Conservation (phyloP, 2,329 filamentous ascomycete genomes). For the Arthroderma sp. region DNA sequence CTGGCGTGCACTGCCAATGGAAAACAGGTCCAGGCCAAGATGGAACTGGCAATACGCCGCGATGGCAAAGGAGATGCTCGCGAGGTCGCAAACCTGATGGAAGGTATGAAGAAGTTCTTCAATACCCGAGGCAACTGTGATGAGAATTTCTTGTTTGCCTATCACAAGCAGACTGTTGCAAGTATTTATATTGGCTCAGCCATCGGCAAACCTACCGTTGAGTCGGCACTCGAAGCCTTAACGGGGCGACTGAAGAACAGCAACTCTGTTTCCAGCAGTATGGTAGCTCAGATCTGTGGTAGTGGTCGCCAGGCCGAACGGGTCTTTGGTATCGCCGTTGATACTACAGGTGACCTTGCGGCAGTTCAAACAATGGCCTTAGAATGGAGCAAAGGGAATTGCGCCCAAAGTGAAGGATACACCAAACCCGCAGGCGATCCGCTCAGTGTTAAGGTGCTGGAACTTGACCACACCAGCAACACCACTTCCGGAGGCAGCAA, state of each 20-base stretch:
- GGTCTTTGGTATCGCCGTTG: slow-evolving; percentile 1
- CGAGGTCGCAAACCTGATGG: neutral
- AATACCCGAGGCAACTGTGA: slow-evolving; percentile 2
- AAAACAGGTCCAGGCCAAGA: neutral
- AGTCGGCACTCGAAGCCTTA: slow-evolving; percentile 1
- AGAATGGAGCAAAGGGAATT: slow-evolving; percentile 1
- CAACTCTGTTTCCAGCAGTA: neutral
- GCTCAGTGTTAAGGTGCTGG: neutral
- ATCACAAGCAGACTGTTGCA: neutral
- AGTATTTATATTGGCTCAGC: slow-evolving; percentile 1
- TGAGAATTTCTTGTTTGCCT: slow-evolving; percentile 2
- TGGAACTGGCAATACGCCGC: neutral
- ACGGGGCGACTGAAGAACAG: neutral
- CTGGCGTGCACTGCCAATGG: neutral
- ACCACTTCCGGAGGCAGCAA: no score
- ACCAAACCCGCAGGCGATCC: neutral
- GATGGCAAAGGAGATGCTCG: neutral
- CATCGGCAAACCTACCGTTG: slow-evolving; percentile 1
- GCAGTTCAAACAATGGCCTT: neutral
- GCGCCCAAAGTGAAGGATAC: neutral
- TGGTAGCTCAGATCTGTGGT: slow-evolving; percentile 1
- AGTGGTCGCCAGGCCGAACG: neutral
- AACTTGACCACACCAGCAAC: neutral
- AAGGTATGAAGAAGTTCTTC: slow-evolving; percentile 1
- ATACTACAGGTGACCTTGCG: slow-evolving; percentile 1